Conservation (phyloP, 345 rosid genomes). For the Eucalyptus pumila region DNA sequence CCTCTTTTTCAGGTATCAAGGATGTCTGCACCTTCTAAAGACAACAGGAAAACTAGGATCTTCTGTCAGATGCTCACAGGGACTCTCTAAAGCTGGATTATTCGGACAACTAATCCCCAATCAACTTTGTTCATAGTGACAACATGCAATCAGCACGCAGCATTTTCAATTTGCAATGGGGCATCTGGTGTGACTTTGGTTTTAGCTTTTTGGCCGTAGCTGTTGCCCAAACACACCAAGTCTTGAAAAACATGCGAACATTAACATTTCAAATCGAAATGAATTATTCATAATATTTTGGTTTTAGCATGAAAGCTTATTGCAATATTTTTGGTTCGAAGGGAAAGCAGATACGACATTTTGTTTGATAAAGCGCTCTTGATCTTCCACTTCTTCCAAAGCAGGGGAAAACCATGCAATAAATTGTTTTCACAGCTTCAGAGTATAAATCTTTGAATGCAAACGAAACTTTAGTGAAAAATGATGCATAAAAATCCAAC, state of each 20-base stretch:
- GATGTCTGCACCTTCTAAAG: neutral
- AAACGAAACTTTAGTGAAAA: neutral
- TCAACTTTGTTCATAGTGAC: neutral
- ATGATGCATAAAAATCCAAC: neutral
- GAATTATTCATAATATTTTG: neutral
- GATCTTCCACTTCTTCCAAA: neutral
- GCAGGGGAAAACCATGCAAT: neutral
- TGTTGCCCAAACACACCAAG: neutral
- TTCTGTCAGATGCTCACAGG: neutral
- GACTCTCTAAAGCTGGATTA: neutral
- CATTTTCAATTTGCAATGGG: neutral
- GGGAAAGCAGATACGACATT: neutral
- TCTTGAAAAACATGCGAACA: neutral
- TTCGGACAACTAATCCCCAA: neutral
- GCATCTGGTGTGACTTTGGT: neutral
- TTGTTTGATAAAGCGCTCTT: neutral
- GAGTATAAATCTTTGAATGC: neutral
- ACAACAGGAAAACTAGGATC: neutral
- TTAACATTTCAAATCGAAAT: neutral
- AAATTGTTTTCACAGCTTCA: neutral
- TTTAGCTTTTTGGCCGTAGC: neutral
- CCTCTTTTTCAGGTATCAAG: neutral
- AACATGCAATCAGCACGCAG: neutral
- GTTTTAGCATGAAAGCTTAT: neutral
- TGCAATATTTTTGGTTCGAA: neutral